These are phyloP conservation scores for Kickxella alabastrina DNA, from an alignment of 192 early-diverging fungal genomes.

Conservation along the genomic window DNA sequence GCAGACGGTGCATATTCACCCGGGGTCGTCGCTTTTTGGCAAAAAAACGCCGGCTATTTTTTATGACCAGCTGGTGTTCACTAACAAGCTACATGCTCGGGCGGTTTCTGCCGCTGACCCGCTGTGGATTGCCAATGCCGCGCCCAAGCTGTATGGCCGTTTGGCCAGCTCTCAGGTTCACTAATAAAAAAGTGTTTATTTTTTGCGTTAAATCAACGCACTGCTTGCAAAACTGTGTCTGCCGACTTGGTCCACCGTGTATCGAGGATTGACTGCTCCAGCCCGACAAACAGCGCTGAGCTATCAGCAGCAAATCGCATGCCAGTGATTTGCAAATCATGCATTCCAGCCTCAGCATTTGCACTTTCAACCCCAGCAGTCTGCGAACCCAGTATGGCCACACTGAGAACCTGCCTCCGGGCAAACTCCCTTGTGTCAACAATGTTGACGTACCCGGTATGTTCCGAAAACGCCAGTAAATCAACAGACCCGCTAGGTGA, in stretches of 20 bases:
- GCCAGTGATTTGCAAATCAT: conserved; percentile 81
- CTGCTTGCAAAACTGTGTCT: conserved; percentile 80
- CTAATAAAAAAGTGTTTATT: not conserved
- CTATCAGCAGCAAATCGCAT: conserved; percentile 80
- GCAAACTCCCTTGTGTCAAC: conserved; percentile 89
- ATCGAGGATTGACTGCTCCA: conserved; percentile 80
- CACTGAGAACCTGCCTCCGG: conserved; percentile 75
- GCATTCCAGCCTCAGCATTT: conserved; percentile 10
- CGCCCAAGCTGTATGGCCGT: conserved; percentile 69
- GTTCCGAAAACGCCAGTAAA: conserved; percentile 75
- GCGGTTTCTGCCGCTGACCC: conserved; percentile 77
- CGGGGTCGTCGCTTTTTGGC: conserved; percentile 78
- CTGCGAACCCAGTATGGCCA: conserved; percentile 51
- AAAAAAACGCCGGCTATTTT: conserved; percentile 75
- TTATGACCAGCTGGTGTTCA: conserved; percentile 89
- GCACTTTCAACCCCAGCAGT: conserved; percentile 2
- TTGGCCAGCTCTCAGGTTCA: conserved; percentile 2
- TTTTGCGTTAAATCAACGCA: conserved; percentile 63
- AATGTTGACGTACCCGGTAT: conserved; percentile 70
- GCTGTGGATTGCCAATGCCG: conserved; percentile 73
- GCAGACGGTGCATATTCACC: conserved; percentile 82
- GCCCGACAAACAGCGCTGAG: conserved; percentile 80
- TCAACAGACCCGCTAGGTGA: conserved; percentile 86
- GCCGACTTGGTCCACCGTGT: conserved; percentile 70
- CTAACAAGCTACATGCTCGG: conserved; percentile 84